phyloP scores from a whole-genome alignment of 2,329 filamentous ascomycete species.

The Raffaelea deltoideospora region DNA sequence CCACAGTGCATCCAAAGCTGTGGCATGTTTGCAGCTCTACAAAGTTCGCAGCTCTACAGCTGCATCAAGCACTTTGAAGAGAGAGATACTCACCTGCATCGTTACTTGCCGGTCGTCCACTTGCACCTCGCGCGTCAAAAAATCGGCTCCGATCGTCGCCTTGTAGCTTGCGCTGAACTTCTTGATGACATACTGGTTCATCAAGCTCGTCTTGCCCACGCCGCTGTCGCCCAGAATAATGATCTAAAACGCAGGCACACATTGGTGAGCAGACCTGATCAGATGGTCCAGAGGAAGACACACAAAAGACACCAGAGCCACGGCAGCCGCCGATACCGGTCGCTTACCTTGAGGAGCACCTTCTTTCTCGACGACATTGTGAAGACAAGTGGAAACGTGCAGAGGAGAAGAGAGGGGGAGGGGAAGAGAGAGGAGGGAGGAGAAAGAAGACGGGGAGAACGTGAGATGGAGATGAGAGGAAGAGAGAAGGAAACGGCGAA shows the following conservation, averaged over 20 bases:
- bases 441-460: neutral
- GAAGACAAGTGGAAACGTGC: constrained; percentile 8
- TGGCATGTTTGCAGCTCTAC: too few relatives aligned
- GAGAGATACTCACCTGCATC: constrained; percentile 63
- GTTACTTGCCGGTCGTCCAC: constrained; percentile 96
- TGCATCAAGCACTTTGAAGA: too few relatives aligned
- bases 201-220: constrained; percentile 98
- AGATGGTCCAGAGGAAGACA: neutral
- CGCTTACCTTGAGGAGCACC: constrained; percentile 66
- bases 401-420: neutral
- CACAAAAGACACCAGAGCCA: neutral
- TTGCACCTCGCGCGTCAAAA: constrained; percentile 92
- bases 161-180: constrained; percentile 99
- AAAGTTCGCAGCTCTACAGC: too few relatives aligned
- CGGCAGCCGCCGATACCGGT: neutral
- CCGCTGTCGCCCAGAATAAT: constrained; percentile 98
- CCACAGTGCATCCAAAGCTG: too few relatives aligned
- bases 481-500: too few relatives aligned
- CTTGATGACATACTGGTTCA: constrained; percentile 99
- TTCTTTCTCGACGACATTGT: constrained; percentile 74
- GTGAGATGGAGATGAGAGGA: neutral
- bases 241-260: constrained; percentile 47
- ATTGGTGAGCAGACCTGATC: too few relatives aligned
- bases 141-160: constrained; percentile 96
- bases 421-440: constrained; percentile 3